phyloP scores from a whole-genome alignment of 177 flowering plant species.

The Vitis hybrid region DNA sequence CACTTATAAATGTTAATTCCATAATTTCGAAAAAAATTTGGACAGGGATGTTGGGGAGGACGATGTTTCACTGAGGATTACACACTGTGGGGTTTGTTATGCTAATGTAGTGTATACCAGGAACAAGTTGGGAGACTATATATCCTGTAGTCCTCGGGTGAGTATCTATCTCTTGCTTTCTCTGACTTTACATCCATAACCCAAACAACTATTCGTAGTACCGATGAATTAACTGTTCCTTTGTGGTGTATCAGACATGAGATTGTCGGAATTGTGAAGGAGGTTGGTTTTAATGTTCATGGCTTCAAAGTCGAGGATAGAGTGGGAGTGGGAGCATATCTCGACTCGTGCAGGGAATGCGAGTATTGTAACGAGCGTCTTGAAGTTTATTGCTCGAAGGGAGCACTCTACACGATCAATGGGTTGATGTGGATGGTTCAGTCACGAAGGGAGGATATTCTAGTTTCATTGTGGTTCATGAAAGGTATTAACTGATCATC shows the following conservation, averaged over 20 bases:
- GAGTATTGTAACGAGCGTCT: constrained; percentile 33
- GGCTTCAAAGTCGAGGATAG: constrained; percentile 42
- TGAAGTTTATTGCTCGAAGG: constrained; percentile 34
- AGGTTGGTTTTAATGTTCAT: constrained; percentile 37
- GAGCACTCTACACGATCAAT: constrained; percentile 28
- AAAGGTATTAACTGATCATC: constrained; percentile 18
- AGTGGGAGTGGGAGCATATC: constrained; percentile 47
- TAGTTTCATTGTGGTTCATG: constrained; percentile 36
- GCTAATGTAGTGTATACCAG: constrained; percentile 61
- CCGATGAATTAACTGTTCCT: no score
- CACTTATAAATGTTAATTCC: no score
- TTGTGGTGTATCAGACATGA: constrained; percentile 33
- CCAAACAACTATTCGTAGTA: no score
- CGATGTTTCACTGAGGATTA: constrained; percentile 51
- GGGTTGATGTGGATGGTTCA: constrained; percentile 36
- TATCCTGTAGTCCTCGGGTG: constrained; percentile 71
- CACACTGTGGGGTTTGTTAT: constrained; percentile 64
- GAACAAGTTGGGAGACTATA: constrained; percentile 34
- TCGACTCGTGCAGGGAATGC: constrained; percentile 44
- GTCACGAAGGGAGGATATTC: constrained; percentile 50
- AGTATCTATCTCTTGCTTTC: neutral
- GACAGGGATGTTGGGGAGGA: constrained; percentile 48
- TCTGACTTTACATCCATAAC: no score
- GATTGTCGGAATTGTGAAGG: constrained; percentile 42
- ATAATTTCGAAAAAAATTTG: no score